Base-by-base conservation (phyloP, 2,329 filamentous ascomycete genomes). In the Xylariaceae sp. region DNA sequence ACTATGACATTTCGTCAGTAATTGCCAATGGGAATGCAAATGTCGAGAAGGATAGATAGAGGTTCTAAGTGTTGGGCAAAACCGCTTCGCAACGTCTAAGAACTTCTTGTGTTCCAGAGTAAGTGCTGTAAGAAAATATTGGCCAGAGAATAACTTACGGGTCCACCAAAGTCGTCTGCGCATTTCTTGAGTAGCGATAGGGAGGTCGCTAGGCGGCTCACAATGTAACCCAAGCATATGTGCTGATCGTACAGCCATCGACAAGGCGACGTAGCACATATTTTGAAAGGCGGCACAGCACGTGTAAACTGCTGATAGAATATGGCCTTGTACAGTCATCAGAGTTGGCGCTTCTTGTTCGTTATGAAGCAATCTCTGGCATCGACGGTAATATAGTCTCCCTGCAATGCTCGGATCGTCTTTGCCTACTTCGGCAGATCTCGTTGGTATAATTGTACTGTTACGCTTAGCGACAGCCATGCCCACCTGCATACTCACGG, bases 131-230 rank as follows among this genome's bases (percentile, higher is more conserved):
- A 28, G 7, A 7, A 28, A 28, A 28, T 7, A n/a, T 28, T 7
- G 22, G 4, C 22, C 4, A 7, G 22, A 7, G 22, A 7, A 7
- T 28, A 28, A 7, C 22, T 28, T 28, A 28, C 22, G 58, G 1
- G 63, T 65, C 77, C 77, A 82, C 79, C 79, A 83, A 12, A 82
- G 53, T 0, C 78, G 69, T 56, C 73, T 77, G 5, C 75, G 73
- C 17, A 62, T 55, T 45, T 63, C 61, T 36, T 46, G 51, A 12
- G 51, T 53, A 11, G 57, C 48, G 5, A 48, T 11, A 11, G 61
- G 57, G 6, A 61, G 28, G 52, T 78, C 61, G 55, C 80, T 77
- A 16, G 69, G 58, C 45, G 77, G 76, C 31, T 80, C 75, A 1
- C 72, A 58, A 61, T 80, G 76, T 4, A 81, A 64, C 0, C 78